These are phyloP conservation scores for Selaginella tamariscina DNA, from an alignment of 75 land plant genomes.

Conservation along the genomic window DNA sequence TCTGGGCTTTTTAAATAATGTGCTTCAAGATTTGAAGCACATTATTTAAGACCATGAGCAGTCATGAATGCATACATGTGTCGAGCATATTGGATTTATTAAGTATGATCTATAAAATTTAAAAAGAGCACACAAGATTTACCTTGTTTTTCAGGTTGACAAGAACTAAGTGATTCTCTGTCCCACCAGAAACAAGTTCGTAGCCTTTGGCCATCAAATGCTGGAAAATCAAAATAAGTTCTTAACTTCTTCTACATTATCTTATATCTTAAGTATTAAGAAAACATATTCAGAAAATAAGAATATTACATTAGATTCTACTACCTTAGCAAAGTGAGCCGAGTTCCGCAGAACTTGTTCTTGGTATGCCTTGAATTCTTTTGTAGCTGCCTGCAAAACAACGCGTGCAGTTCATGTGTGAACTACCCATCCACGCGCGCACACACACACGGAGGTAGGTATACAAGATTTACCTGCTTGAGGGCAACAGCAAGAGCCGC, in stretches of 20 bases:
- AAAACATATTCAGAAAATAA: background rate
- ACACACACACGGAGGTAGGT: background rate
- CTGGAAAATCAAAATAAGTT: slow-evolving; percentile 22
- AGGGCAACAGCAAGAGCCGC: slow-evolving; percentile 79
- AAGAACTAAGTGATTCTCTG: slow-evolving; percentile 84
- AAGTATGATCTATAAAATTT: no score
- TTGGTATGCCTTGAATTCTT: slow-evolving; percentile 82
- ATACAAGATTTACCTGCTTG: slow-evolving; percentile 56
- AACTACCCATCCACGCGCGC: slow-evolving; percentile 1
- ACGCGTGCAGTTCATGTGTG: background rate
- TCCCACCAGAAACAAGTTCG: slow-evolving; percentile 92
- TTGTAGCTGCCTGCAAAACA: slow-evolving; percentile 58
- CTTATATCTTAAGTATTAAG: no score
- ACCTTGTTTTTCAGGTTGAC: slow-evolving; percentile 90
- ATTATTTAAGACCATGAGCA: background rate
- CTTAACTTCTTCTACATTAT: no score
- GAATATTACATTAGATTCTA: slow-evolving; percentile 3
- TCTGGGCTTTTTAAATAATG: no score
- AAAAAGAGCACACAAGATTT: slow-evolving; percentile 6
- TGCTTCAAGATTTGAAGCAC: background rate
- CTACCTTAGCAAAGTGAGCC: slow-evolving; percentile 72
- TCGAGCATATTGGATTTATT: no score
- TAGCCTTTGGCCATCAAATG: slow-evolving; percentile 57
- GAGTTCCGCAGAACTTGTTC: slow-evolving; percentile 86
- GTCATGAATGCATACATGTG: no score